Conservation (phyloP, 352 stramenopile species). For the Phytophthora pinifolia region DNA sequence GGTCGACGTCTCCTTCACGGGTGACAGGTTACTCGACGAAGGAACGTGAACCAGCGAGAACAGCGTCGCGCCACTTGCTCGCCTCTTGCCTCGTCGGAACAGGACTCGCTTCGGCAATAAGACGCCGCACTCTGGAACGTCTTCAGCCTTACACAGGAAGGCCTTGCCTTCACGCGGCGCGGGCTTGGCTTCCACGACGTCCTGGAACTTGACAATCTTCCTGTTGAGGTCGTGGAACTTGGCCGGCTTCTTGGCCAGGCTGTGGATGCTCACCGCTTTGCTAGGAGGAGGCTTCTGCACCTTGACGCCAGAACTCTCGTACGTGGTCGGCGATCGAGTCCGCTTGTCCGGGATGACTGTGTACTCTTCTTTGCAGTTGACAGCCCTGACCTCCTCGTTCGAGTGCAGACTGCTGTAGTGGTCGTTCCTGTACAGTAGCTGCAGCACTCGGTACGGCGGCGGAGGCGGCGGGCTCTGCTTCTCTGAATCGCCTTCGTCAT, state of each 20-base stretch:
- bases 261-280: slow-evolving; percentile 15
- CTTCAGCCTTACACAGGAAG: slow-evolving; percentile 13
- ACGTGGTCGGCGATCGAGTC: slow-evolving; percentile 11
- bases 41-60: slow-evolving; percentile 35
- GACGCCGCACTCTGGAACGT: slow-evolving; percentile 26
- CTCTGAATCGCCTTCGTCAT: slow-evolving; percentile 9
- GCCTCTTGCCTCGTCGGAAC: slow-evolving; percentile 35
- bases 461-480: slow-evolving; percentile 14
- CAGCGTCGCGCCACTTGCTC: slow-evolving; percentile 25
- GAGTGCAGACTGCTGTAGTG: slow-evolving; percentile 59
- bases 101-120: slow-evolving; percentile 36
- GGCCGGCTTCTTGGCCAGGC: slow-evolving; percentile 1
- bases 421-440: slow-evolving; percentile 49
- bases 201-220: slow-evolving; percentile 19
- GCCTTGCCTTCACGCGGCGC: slow-evolving; percentile 10
- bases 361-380: slow-evolving; percentile 7
- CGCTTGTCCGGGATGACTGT: slow-evolving; percentile 20
- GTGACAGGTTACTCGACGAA: slow-evolving; percentile 15
- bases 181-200: slow-evolving; percentile 15
- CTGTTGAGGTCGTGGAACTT: slow-evolving; percentile 11
- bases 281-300: background rate
- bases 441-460: slow-evolving; percentile 36
- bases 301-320: slow-evolving; percentile 8
- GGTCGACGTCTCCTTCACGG: slow-evolving; percentile 18
- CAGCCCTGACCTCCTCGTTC: slow-evolving; percentile 14